These are phyloP conservation scores for Saussurea involucrata DNA, from an alignment of 129 eudicot species.

Conservation along the genomic window DNA sequence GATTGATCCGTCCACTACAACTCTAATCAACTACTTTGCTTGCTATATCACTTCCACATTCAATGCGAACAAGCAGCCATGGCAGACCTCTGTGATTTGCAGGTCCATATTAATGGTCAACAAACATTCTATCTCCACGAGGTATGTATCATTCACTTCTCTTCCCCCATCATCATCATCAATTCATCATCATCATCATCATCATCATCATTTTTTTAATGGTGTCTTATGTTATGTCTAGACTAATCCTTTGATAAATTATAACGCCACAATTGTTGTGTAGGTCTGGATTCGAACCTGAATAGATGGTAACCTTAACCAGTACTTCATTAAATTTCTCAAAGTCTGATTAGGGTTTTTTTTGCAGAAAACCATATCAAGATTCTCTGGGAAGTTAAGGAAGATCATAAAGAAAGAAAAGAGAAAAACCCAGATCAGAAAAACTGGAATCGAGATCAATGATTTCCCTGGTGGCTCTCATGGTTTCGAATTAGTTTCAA, in stretches of 20 bases:
- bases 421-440: slow-evolving; percentile 49
- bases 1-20: slow-evolving; percentile 12
- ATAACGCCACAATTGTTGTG: no score
- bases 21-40: background rate
- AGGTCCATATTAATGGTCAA: slow-evolving; percentile 78
- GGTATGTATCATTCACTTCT: slow-evolving; percentile 53
- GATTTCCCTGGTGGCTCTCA: slow-evolving; percentile 83
- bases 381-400: slow-evolving; percentile 60
- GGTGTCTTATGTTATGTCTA: no score
- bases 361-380: slow-evolving; percentile 62
- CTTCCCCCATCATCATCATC: background rate
- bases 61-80: slow-evolving; percentile 57
- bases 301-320: no score
- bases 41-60: slow-evolving; percentile 40
- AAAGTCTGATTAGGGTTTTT: slow-evolving; percentile 23
- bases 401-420: slow-evolving; percentile 66
- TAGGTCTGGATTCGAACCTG: no score
- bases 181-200: background rate
- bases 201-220: background rate
- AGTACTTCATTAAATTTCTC: background rate
- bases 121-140: slow-evolving; percentile 80
- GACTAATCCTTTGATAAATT: no score
- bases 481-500: slow-evolving; percentile 67
- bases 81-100: slow-evolving; percentile 70
- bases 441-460: slow-evolving; percentile 42